These are phyloP conservation scores for Phytophthora lateralis DNA, from an alignment of 352 stramenopile genomes.

Conservation along the genomic window DNA sequence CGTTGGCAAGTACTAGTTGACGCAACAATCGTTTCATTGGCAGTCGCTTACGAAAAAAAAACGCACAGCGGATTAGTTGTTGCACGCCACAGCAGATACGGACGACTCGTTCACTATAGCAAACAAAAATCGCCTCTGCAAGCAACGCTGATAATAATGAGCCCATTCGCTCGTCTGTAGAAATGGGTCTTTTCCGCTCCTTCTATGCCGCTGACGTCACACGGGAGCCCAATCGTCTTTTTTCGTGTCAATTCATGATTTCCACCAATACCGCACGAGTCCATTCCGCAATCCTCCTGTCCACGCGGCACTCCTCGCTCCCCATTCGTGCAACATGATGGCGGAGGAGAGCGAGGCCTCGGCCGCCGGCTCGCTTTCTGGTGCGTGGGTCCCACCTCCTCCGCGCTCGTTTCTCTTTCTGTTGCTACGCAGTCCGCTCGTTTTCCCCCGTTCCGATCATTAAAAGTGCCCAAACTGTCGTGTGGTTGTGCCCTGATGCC, in stretches of 20 bases:
- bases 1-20: background rate
- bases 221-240: too few species aligned
- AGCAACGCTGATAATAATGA: too few species aligned
- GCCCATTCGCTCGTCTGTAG: too few species aligned
- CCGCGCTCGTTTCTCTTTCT: conserved; percentile 16
- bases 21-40: too few species aligned
- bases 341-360: conserved; percentile 30
- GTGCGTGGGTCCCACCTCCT: conserved; percentile 19
- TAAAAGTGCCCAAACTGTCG: conserved; percentile 8
- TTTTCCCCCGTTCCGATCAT: conserved; percentile 21
- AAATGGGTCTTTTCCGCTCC: background rate
- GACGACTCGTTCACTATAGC: too few species aligned
- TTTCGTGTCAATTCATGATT: background rate
- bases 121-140: too few species aligned
- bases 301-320: conserved; percentile 26
- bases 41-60: too few species aligned
- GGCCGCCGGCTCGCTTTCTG: conserved; percentile 6
- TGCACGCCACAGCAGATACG: too few species aligned
- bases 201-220: too few species aligned
- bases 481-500: conserved; percentile 20
- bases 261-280: conserved; percentile 19
- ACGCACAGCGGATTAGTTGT: too few species aligned
- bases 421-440: conserved; percentile 15
- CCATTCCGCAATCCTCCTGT: conserved; percentile 3
- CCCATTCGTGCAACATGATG: conserved; percentile 20